Base-by-base conservation (phyloP, 306 rosid species). In the Styphnolobium japonicum region DNA sequence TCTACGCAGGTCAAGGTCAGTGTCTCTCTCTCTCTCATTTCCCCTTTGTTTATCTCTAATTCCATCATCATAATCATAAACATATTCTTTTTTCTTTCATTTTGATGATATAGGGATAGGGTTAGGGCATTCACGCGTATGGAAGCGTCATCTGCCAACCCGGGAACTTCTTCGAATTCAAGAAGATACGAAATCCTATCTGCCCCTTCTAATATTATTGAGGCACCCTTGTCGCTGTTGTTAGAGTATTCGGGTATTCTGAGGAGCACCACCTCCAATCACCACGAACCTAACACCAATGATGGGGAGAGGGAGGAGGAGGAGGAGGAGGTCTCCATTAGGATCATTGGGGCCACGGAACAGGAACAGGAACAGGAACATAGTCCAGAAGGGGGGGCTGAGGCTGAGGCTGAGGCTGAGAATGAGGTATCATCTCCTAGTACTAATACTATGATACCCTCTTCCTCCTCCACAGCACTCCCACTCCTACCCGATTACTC, bases 281-380 rank as follows among this genome's bases (percentile, higher is more conserved):
- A 82, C 39, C 92, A 90, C 68, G n/a, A n/a, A n/a, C 80, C 84
- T 14, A 2, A 4, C 7, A 19, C 79, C 15, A 90, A 84, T 11
- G 92, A 92, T 0, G 97, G 94, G n/a, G n/a, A n/a, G n/a, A n/a
- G n/a, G n/a, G n/a, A n/a, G n/a, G n/a, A n/a, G n/a, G n/a, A n/a
- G n/a, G n/a, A n/a, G n/a, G n/a, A n/a, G 5, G 98, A 95, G 91
- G 96, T 95, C 51, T 95, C 97, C 0, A 95, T 95, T 51, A 85
- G 97, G 89, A 95, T 95, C 34, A 91, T 92, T 65, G 96, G 96
- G 0, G 80, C 95, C 0, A 77, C 88, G 31, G 98, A 92, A 22
- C 91, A 78, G 31, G 31, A 82, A 33, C n/a, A n/a, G n/a, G n/a
- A n/a, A n/a, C n/a, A n/a, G 14, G 82, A 62, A 1, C 34, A 27